Conservation (phyloP, 1,139 yeast species). For the Suhomyces atakaporum region DNA sequence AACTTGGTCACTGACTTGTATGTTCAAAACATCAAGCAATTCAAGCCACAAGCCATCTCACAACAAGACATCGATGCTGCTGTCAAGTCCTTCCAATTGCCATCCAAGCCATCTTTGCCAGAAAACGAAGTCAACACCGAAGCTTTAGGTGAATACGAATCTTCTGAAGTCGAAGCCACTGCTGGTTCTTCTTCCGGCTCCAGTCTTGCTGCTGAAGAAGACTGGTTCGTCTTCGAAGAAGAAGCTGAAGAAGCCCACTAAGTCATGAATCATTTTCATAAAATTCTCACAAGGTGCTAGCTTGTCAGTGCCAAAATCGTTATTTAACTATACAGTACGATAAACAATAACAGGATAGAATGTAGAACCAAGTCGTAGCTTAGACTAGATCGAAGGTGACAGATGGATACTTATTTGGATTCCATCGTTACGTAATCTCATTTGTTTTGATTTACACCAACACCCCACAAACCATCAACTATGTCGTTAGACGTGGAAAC, state of each 20-base stretch:
- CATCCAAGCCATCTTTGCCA: slow-evolving; percentile 74
- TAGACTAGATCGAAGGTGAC: too few relatives aligned
- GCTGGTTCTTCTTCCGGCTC: slow-evolving; percentile 25
- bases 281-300: slow-evolving; percentile 1
- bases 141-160: slow-evolving; percentile 73
- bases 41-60: slow-evolving; percentile 79
- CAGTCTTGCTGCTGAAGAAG: slow-evolving; percentile 55
- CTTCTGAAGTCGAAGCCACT: slow-evolving; percentile 72
- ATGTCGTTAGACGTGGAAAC: slow-evolving; percentile 32
- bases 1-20: slow-evolving; percentile 85
- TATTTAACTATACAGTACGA: slow-evolving; percentile 11
- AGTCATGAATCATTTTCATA: slow-evolving; percentile 5
- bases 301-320: slow-evolving; percentile 5
- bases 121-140: slow-evolving; percentile 72
- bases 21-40: slow-evolving; percentile 80
- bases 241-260: slow-evolving; percentile 72
- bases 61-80: slow-evolving; percentile 75
- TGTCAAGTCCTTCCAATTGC: slow-evolving; percentile 80
- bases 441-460: slow-evolving; percentile 7
- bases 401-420: too few relatives aligned
- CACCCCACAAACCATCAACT: not conserved
- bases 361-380: not conserved
- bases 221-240: slow-evolving; percentile 84
- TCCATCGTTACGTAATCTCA: slow-evolving; percentile 11
- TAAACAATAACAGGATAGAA: slow-evolving; percentile 1